Percentiles rank a stretch among this genome's conserved stretches.
Conservation (phyloP, 495 filamentous ascomycete species). For the Hypoxylon crocopeplum region DNA sequence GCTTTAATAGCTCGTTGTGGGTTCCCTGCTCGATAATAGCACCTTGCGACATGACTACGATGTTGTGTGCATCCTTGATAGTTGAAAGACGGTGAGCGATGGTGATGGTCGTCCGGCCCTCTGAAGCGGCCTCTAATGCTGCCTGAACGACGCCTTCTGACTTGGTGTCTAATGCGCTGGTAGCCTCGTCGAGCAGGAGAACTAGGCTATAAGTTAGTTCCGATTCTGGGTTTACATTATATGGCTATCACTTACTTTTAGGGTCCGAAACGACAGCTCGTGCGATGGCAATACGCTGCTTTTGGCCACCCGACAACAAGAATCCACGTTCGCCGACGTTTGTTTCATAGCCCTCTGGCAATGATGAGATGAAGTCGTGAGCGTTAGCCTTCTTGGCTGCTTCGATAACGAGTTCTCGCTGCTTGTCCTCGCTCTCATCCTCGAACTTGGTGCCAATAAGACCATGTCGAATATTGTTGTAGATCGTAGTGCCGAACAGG, state of each 20-base stretch:
- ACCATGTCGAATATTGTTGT: slow-evolving; percentile 83
- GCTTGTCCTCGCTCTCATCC: slow-evolving; percentile 66
- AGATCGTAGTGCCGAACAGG: slow-evolving; percentile 86
- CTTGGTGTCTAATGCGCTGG: slow-evolving; percentile 92
- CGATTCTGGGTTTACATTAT: background rate
- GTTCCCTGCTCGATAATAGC: slow-evolving; percentile 88
- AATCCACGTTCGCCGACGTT: slow-evolving; percentile 96
- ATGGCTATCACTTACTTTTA: slow-evolving; percentile 57
- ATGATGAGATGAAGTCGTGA: slow-evolving; percentile 82
- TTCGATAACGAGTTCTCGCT: slow-evolving; percentile 72
- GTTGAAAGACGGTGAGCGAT: slow-evolving; percentile 96
- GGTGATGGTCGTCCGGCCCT: slow-evolving; percentile 93
- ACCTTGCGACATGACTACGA: slow-evolving; percentile 88
- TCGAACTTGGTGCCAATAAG: slow-evolving; percentile 85
- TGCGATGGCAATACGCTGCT: slow-evolving; percentile 88
- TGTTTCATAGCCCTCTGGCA: slow-evolving; percentile 92
- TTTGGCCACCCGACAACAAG: slow-evolving; percentile 91
- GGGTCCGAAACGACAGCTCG: slow-evolving; percentile 92
- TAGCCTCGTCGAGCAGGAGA: slow-evolving; percentile 92
- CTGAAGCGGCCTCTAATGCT: slow-evolving; percentile 83
- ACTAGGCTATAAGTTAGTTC: slow-evolving; percentile 50
- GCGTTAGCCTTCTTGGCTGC: slow-evolving; percentile 92
- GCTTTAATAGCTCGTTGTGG: slow-evolving; percentile 72
- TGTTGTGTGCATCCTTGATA: slow-evolving; percentile 92
- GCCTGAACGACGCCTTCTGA: slow-evolving; percentile 95